Percentiles rank a stretch among this genome's conserved stretches.
Conservation (phyloP, 73 alveolate species). For the Paramecium caudatum region DNA sequence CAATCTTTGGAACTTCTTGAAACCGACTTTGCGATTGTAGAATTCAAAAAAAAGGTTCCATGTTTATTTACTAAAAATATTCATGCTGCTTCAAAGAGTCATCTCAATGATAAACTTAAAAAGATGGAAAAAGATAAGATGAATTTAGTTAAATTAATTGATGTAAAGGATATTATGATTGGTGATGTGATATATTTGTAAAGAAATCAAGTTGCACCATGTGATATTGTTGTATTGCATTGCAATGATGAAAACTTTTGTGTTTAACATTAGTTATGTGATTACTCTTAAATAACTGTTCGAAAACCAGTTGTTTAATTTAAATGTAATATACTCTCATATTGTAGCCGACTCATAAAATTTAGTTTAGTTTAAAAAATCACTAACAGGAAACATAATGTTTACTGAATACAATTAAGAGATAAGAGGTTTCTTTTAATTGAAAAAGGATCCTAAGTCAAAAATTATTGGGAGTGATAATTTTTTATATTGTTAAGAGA, state of each 20-base stretch:
- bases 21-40: neutral
- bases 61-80: neutral
- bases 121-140: conserved; percentile 18
- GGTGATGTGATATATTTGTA: conserved; percentile 26
- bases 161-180: neutral
- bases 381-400: conserved; percentile 9
- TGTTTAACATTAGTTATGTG: neutral
- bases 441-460: conserved; percentile 51
- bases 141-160: neutral
- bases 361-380: conserved; percentile 9
- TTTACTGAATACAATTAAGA: neutral
- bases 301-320: conserved; percentile 4
- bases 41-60: neutral
- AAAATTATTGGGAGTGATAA: conserved; percentile 4
- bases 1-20: neutral
- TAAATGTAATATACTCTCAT: neutral
- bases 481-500: conserved; percentile 22
- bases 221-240: neutral
- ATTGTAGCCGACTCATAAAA: conserved; percentile 10
- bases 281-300: neutral
- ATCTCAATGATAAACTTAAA: neutral
- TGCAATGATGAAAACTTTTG: conserved; percentile 44
- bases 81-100: neutral
- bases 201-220: conserved; percentile 48
- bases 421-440: conserved; percentile 17